Percentiles rank a stretch among this genome's conserved stretches.
phyloP scores from a whole-genome alignment of 2,329 filamentous ascomycete genomes.

The Fusarium chaquense region DNA sequence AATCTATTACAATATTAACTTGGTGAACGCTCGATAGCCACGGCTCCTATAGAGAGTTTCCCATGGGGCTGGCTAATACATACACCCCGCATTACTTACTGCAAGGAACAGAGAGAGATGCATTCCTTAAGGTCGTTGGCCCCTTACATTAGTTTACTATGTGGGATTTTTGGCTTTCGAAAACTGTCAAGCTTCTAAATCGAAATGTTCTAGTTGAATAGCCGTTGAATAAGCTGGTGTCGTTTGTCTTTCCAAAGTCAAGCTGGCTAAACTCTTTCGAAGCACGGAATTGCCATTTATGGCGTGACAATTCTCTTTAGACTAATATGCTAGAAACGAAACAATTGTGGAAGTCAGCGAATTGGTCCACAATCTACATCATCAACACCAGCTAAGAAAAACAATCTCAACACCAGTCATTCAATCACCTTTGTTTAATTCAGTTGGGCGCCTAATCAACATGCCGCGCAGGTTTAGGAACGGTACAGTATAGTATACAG shows the following conservation, averaged over 20 bases:
- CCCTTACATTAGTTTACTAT: conserved; percentile 29
- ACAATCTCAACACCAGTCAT: neutral
- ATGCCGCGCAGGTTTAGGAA: neutral
- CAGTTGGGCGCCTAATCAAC: conserved; percentile 5
- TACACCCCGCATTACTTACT: conserved; percentile 23
- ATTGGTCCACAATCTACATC: neutral
- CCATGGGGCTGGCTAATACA: neutral
- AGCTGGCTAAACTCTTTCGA: conserved; percentile 9
- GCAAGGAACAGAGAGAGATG: conserved; percentile 21
- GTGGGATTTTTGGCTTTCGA: neutral
- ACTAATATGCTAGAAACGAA: neutral
- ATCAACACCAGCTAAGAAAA: neutral
- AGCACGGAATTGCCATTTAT: neutral
- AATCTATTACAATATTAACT: too few relatives aligned
- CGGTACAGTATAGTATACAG: neutral
- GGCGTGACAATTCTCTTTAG: neutral
- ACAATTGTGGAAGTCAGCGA: neutral
- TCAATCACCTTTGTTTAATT: conserved; percentile 1
- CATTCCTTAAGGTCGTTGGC: conserved; percentile 13
- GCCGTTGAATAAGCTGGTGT: conserved; percentile 20
- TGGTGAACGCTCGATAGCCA: conserved; percentile 20
- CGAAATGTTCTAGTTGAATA: neutral
- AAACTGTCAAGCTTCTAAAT: conserved; percentile 31
- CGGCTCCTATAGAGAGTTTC: neutral
- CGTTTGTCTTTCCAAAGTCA: conserved; percentile 8